Evolutionary conservation across 164 flowering plant species (phyloP), one percentile per base, ranked within the genome.

Genomic region (Magnolia changhungtana): DNA sequence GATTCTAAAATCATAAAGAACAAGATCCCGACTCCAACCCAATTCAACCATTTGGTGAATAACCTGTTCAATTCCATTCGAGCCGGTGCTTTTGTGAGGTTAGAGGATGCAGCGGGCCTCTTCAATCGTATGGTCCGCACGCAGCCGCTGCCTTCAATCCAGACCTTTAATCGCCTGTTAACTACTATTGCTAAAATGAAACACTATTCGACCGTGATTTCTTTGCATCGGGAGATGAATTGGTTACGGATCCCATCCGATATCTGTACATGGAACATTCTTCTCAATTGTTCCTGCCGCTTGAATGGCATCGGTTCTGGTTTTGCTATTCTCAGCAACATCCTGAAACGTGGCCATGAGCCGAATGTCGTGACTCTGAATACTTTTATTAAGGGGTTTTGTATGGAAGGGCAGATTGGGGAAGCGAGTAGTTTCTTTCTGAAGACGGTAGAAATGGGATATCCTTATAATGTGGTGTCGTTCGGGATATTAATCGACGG

Each of bases 271-370:
- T 52, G 74, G 13, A 63, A 20, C 52, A 73, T 67, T 1, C n/a
- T 83, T 52, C 66, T 79, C 5, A 83, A 79, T 68, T 77, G 79
- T 50, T 69, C 29, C 18, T 72, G 76, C 31, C 29, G 49, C 5
- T 65, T 81, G 78, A 31, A 23, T 8, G 21, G 75, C 2, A 23
- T 73, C 14, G 72, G 29, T 23, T 68, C 23, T 7, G 82, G 76
- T 1, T 70, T 75, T 11, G 45, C 77, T n/a, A 31, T 83, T 50
- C 50, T 81, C 3, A 74, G 76, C 0, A 58, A 61, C 10, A 77
- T 83, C 37, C 27, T 79, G 21, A 78, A 79, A 52, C 65, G 70
- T 1, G 74, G 76, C 45, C 31, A 5, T 13, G 49, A 51, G 55
- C 83, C 74, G 1, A 19, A 75, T 52, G n/a, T 5, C 2, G 37